Evolutionary conservation across 352 stramenopile species (phyloP), one percentile per base, ranked within the genome.

Genomic region (Phytopythium chamaehyphon): DNA sequence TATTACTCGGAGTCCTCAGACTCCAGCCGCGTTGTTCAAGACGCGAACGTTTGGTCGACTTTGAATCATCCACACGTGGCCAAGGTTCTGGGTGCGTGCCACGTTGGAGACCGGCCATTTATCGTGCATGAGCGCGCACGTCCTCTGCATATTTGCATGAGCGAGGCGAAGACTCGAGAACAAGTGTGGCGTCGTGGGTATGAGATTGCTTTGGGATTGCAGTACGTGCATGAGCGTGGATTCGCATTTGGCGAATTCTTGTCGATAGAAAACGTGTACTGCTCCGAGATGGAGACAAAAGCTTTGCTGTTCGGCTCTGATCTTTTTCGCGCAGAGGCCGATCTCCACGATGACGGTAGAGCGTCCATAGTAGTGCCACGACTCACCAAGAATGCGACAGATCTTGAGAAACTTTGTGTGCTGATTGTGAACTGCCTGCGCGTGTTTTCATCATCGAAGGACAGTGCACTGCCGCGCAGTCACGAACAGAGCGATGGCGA

Each of bases 31-130:
- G 19, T 48, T 22, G 35, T 48, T 6, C 12, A n/a, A 3, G 42
- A 48, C 4, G 42, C 24, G 14, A 36, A 8, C 2, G 42, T 67
- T 11, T 71, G 59, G 63, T 36, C 59, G 18, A 45, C 57, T 33
- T 42, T 71, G 6, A 59, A 65, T 11, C 59, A 71, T 12, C 63
- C 63, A 23, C 59, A 71, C 42, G 48, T 71, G n/a, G 51, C 39
- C 1, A 68, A 64, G 23, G 40, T 71, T 31, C 33, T 71, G 10
- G 63, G 55, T 7, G 63, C 37, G 1, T 71, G 55, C 10, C 57
- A 68, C 48, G 54, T 68, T 22, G 63, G 59, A 14, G 59, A 61
- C 12, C 35, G 54, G 7, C 55, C 59, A 15, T 68, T 65, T 26
- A 18, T 71, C 19, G 51, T 58, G 14, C 63, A 71, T 35, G 55